Evolutionary conservation across 2,329 filamentous ascomycete genomes (phyloP).

Genomic region (Botrytis elliptica): DNA sequence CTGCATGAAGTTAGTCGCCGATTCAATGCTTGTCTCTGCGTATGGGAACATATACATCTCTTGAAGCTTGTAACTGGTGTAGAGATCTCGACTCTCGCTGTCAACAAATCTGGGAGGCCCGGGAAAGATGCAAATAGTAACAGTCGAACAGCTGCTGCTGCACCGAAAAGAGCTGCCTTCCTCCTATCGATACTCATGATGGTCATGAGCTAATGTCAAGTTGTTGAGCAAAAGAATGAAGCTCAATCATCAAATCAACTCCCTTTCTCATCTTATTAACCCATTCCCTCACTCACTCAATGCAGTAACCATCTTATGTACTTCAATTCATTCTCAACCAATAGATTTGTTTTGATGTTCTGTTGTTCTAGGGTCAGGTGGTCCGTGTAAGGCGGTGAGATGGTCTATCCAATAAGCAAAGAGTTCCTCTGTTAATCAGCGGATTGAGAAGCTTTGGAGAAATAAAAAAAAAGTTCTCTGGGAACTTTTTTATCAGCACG

Average conservation of each 20-base stretch:
- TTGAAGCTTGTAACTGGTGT: constrained; percentile 98
- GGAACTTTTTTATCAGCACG: constrained; percentile 21
- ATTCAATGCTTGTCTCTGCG: neutral
- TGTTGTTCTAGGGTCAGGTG: neutral
- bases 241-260: constrained; percentile 16
- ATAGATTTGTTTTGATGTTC: constrained; percentile 14
- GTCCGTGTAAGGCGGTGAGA: constrained; percentile 23
- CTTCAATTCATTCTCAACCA: constrained; percentile 1
- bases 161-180: constrained; percentile 68
- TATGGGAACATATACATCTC: constrained; percentile 64
- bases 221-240: constrained; percentile 28
- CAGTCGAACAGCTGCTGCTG: constrained; percentile 75
- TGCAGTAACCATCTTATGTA: neutral
- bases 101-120: constrained; percentile 77
- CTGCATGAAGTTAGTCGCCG: constrained; percentile 46
- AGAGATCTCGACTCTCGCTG: constrained; percentile 90
- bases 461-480: constrained; percentile 21
- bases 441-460: constrained; percentile 14
- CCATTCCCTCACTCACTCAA: neutral
- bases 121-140: constrained; percentile 80
- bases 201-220: neutral
- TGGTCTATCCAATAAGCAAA: constrained; percentile 19
- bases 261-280: neutral
- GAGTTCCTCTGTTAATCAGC: constrained; percentile 7
- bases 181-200: constrained; percentile 55